Percentiles rank a stretch among this genome's conserved stretches.
These are phyloP conservation scores for Didymellaceae sp. DNA, from an alignment of 2,329 filamentous ascomycete species.

Conservation along the genomic window DNA sequence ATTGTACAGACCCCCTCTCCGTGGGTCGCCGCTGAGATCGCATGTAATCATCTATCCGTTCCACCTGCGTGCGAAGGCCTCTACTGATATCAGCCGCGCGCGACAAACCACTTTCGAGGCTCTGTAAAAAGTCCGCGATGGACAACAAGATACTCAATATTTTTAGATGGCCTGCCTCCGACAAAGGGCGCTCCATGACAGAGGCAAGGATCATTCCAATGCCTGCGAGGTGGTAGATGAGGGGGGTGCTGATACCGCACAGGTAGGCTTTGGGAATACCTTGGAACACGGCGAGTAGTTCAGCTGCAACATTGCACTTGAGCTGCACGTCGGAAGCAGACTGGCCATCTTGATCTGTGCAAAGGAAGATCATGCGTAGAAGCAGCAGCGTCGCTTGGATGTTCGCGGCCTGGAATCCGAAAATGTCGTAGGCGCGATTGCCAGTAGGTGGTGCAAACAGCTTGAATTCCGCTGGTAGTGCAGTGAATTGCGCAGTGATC, in stretches of 20 bases:
- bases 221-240: constrained; percentile 58
- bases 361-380: too few species aligned
- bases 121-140: background rate
- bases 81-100: background rate
- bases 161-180: background rate
- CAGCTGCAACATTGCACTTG: too few species aligned
- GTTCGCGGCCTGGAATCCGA: too few species aligned
- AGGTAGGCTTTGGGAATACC: constrained; percentile 55
- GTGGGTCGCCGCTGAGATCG: background rate
- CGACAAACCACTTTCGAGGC: background rate
- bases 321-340: too few species aligned
- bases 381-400: too few species aligned
- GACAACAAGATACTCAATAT: background rate
- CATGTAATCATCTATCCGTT: background rate
- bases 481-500: too few species aligned
- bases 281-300: constrained; percentile 18
- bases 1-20: background rate
- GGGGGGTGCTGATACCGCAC: constrained; percentile 56
- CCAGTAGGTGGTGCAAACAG: too few species aligned
- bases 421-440: too few species aligned
- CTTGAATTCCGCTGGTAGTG: too few species aligned
- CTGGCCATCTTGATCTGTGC: too few species aligned
- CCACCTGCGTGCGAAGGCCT: background rate
- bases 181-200: background rate
- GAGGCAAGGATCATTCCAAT: constrained; percentile 55